These are phyloP conservation scores for Cercophora newfieldiana DNA, from an alignment of 495 filamentous ascomycete genomes.

Conservation along the genomic window DNA sequence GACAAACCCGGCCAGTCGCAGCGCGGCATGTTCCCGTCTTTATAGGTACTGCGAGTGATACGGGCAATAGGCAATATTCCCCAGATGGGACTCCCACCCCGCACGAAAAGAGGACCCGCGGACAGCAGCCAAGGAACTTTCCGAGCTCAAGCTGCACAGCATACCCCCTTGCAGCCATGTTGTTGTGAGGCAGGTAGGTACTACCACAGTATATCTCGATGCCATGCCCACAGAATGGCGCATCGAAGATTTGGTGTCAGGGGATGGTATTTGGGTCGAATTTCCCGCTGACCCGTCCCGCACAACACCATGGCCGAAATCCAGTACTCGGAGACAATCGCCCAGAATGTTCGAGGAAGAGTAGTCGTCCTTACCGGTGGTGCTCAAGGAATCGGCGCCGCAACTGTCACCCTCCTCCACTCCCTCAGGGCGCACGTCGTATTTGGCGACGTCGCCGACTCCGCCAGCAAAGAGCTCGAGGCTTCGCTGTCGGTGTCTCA, in stretches of 20 bases:
- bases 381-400: constrained; percentile 35
- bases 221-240: too few relatives aligned
- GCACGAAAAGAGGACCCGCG: too few relatives aligned
- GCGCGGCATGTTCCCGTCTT: neutral
- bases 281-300: too few relatives aligned
- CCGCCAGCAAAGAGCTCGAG: constrained; percentile 8
- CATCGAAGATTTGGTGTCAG: too few relatives aligned
- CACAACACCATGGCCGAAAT: constrained; percentile 24
- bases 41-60: neutral
- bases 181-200: too few relatives aligned
- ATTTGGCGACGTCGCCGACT: constrained; percentile 27
- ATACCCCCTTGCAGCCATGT: too few relatives aligned
- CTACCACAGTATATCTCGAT: too few relatives aligned
- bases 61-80: too few relatives aligned
- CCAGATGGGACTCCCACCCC: neutral
- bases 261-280: too few relatives aligned
- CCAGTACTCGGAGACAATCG: constrained; percentile 9
- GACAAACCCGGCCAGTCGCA: neutral
- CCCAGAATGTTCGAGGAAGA: constrained; percentile 8
- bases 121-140: too few relatives aligned
- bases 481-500: neutral
- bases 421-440: constrained; percentile 25
- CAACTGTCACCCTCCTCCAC: constrained; percentile 24
- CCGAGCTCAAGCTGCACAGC: too few relatives aligned
- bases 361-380: constrained; percentile 28